Percentiles rank a stretch among this genome's conserved stretches.
Evolutionary conservation across 2,329 filamentous ascomycete species (phyloP).

Genomic region (Fusarium fujikuroi): DNA sequence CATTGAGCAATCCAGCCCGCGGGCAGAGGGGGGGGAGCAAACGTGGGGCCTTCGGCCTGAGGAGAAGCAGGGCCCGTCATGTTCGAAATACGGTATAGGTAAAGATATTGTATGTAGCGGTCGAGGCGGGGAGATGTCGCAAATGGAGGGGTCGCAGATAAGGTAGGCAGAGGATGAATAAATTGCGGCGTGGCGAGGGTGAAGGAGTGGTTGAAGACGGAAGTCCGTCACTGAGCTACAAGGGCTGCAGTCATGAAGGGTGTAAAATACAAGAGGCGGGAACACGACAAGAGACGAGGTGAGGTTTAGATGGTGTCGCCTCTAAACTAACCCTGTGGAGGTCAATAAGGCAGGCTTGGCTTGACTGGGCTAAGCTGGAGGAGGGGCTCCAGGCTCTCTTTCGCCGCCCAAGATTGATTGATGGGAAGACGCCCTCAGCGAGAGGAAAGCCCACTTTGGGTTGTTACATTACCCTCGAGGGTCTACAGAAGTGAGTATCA

Average conservation of each 20-base stretch:
- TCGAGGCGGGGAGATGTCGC: constrained; percentile 26
- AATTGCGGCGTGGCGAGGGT: constrained; percentile 19
- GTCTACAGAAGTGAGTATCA: constrained; percentile 4
- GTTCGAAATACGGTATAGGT: constrained; percentile 13
- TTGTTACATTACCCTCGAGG: neutral
- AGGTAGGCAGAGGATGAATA: neutral
- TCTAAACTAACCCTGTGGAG: constrained; percentile 35
- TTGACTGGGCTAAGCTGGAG: constrained; percentile 31
- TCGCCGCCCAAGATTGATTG: constrained; percentile 22
- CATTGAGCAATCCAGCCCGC: constrained; percentile 77
- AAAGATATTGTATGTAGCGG: constrained; percentile 18
- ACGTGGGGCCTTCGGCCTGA: constrained; percentile 68
- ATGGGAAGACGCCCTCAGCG: constrained; percentile 14
- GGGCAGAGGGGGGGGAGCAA: constrained; percentile 69
- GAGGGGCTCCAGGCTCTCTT: constrained; percentile 22
- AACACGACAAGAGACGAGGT: constrained; percentile 23
- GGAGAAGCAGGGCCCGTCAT: constrained; percentile 70
- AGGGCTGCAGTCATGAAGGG: constrained; percentile 43
- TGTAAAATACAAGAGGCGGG: constrained; percentile 13
- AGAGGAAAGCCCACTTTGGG: constrained; percentile 24
- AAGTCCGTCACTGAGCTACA: constrained; percentile 42
- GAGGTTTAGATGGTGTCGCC: constrained; percentile 39
- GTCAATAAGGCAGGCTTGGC: constrained; percentile 36
- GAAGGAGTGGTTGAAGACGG: constrained; percentile 34
- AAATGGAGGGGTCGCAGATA: constrained; percentile 17